These are phyloP conservation scores for Diaporthe ampelina DNA, from an alignment of 2,329 filamentous ascomycete species.

Conservation along the genomic window DNA sequence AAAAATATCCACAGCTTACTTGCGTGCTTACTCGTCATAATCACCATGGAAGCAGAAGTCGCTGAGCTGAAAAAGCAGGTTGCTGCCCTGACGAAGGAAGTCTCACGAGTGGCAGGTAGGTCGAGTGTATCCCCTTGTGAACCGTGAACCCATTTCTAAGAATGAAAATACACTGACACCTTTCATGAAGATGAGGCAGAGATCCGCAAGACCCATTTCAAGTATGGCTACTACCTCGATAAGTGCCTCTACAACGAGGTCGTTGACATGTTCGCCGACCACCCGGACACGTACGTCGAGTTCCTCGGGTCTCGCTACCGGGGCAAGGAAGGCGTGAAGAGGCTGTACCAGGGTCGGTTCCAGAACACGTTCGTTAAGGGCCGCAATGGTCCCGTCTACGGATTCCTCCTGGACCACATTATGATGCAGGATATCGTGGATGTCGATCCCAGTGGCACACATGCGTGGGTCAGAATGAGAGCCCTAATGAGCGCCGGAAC, in stretches of 20 bases:
- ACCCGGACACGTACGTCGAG: constrained; percentile 67
- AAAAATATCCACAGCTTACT: background rate
- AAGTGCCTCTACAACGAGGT: constrained; percentile 71
- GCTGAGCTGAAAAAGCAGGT: constrained; percentile 55
- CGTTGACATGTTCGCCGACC: constrained; percentile 64
- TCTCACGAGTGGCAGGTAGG: constrained; percentile 51
- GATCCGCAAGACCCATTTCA: constrained; percentile 68
- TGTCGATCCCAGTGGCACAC: constrained; percentile 60
- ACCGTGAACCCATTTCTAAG: no score
- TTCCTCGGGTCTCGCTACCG: constrained; percentile 68
- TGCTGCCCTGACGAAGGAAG: constrained; percentile 51
- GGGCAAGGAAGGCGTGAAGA: constrained; percentile 63
- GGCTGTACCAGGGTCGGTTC: constrained; percentile 68
- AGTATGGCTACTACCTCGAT: constrained; percentile 72
- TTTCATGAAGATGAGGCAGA: constrained; percentile 62
- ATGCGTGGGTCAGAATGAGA: constrained; percentile 65
- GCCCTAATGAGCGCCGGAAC: constrained; percentile 69
- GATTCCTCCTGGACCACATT: constrained; percentile 69
- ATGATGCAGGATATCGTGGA: constrained; percentile 71
- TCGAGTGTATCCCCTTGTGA: no score
- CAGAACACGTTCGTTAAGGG: constrained; percentile 64
- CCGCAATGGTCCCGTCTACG: constrained; percentile 68
- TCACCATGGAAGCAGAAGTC: constrained; percentile 52
- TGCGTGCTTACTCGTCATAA: background rate
- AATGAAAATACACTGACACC: background rate